Conservation (phyloP, 2,329 filamentous ascomycete species). For the Cladorrhinum sp. region DNA sequence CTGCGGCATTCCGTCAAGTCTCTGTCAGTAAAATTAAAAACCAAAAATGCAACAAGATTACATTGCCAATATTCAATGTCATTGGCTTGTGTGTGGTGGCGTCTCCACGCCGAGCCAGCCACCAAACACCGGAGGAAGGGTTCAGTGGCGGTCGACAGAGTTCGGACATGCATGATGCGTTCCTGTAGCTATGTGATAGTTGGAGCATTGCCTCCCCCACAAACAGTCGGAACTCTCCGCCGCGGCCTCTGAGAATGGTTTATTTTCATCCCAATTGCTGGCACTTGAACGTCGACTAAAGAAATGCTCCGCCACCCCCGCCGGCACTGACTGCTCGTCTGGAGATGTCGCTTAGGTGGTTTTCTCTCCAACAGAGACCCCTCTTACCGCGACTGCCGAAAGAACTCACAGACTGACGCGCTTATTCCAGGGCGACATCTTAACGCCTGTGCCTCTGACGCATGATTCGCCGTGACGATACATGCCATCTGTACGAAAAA, state of each 20-base stretch:
- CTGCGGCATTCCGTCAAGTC: background rate
- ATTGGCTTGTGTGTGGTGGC: no score
- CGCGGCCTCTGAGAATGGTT: background rate
- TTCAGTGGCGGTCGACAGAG: slow-evolving; percentile 15
- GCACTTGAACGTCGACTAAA: background rate
- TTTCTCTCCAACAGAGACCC: background rate
- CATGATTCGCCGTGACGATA: slow-evolving; percentile 19
- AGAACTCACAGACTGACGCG: no score
- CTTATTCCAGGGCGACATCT: no score
- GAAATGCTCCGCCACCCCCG: slow-evolving; percentile 17
- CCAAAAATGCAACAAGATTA: slow-evolving; percentile 13
- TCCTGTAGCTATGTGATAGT: background rate
- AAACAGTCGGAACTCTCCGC: background rate
- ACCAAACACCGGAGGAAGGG: slow-evolving; percentile 18
- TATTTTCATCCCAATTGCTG: slow-evolving; percentile 3
- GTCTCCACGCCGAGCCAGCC: slow-evolving; percentile 18
- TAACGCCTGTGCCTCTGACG: background rate
- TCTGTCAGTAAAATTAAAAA: background rate
- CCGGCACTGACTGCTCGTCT: slow-evolving; percentile 2
- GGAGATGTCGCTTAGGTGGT: background rate
- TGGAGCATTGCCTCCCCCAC: background rate
- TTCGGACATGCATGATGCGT: background rate
- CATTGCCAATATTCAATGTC: no score
- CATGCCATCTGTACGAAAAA: slow-evolving; percentile 20
- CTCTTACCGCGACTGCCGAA: background rate